Percentiles rank a stretch among this genome's conserved stretches.
Evolutionary conservation across 176 grass and related monocot species (phyloP).

Genomic region (Leersia perrieri): DNA sequence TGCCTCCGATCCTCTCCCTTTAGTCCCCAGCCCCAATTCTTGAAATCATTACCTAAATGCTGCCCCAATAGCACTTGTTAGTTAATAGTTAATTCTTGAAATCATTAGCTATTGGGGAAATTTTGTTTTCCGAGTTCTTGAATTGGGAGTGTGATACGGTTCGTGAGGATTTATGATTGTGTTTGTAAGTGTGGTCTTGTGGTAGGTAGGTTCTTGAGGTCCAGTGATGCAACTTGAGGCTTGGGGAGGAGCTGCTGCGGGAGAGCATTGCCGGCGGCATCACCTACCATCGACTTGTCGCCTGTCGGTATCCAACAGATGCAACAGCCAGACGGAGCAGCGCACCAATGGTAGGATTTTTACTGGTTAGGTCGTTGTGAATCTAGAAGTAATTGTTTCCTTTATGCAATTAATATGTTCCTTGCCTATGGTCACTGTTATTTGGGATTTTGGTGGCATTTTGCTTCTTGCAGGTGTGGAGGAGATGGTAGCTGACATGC

Average conservation of each 20-base stretch:
- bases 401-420: no score
- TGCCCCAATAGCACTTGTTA: no score
- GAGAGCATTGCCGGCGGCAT: conserved; percentile 70
- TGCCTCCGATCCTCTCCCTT: no score
- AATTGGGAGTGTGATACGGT: background rate
- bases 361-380: background rate
- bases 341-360: conserved; percentile 45
- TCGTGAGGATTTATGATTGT: background rate
- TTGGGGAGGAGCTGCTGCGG: conserved; percentile 62
- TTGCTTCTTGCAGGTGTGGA: conserved; percentile 48
- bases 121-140: background rate
- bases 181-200: no score
- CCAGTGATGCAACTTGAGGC: conserved; percentile 75
- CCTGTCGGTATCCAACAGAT: conserved; percentile 66
- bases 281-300: conserved; percentile 81
- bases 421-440: background rate
- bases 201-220: conserved; percentile 77
- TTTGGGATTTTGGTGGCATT: background rate
- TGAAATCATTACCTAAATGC: no score
- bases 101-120: no score
- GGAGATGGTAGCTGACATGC: conserved; percentile 81
- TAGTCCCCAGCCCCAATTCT: no score
- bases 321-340: conserved; percentile 48
- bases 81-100: no score
- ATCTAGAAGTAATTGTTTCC: background rate